Evolutionary conservation across 2,329 filamentous ascomycete species (phyloP).

Genomic region (Neofusicoccum sp.): DNA sequence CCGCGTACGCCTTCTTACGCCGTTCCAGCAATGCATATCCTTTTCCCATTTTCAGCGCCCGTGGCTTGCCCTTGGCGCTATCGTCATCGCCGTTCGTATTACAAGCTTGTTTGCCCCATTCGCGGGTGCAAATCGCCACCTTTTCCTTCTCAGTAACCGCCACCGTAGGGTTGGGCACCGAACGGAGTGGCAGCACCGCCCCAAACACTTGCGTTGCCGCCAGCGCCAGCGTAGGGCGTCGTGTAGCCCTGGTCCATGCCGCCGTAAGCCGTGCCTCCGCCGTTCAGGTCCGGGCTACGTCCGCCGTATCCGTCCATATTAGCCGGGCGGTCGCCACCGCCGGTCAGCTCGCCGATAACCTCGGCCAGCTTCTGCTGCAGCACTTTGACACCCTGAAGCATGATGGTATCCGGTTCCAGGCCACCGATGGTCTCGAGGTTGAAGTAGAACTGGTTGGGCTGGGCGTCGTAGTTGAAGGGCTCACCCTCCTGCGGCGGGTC

Average conservation of each 20-base stretch:
- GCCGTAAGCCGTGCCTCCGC: conserved; percentile 32
- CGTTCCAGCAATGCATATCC: no score
- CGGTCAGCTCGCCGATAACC: conserved; percentile 66
- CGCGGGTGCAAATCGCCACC: no score
- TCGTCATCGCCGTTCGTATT: no score
- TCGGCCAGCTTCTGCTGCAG: conserved; percentile 86
- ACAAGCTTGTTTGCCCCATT: no score
- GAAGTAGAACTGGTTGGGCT: conserved; percentile 83
- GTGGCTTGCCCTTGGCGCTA: no score
- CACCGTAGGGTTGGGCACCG: conserved; percentile 16
- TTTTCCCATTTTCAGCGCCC: no score
- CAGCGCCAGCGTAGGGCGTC: conserved; percentile 59
- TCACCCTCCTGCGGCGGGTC: conserved; percentile 78
- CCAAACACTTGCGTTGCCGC: conserved; percentile 11
- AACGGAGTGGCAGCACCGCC: conserved; percentile 16
- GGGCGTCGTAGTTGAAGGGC: conserved; percentile 85
- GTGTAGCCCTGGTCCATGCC: conserved; percentile 65
- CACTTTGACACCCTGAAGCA: conserved; percentile 83
- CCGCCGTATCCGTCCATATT: conserved; percentile 53
- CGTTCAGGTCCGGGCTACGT: conserved; percentile 59
- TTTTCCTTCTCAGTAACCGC: neutral
- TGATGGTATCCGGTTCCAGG: conserved; percentile 84
- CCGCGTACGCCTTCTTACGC: no score
- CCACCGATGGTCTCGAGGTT: conserved; percentile 88
- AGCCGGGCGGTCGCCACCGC: conserved; percentile 35